Conservation (phyloP, 176 grass and related monocot genomes). For the Tillandsia fasciculata region DNA sequence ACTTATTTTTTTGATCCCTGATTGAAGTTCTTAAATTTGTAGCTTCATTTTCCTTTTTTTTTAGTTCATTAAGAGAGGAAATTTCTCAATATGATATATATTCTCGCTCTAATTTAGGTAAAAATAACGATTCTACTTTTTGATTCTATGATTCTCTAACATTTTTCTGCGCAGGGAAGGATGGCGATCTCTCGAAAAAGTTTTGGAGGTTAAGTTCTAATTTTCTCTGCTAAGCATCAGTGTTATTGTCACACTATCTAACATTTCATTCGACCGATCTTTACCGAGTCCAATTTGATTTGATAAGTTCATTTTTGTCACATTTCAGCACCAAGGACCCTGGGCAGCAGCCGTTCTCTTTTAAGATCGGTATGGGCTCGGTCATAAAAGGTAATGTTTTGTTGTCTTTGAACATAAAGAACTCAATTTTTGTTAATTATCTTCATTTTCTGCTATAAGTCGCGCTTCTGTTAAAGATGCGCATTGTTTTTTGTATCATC, state of each 20-base stretch:
- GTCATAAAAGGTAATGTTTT: slow-evolving; percentile 76
- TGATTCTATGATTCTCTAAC: too few species aligned
- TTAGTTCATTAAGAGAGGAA: too few species aligned
- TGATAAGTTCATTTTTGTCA: not conserved
- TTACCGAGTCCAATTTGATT: not conserved
- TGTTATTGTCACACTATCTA: not conserved
- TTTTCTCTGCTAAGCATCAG: not conserved
- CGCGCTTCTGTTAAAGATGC: too few species aligned
- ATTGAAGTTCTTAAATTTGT: too few species aligned
- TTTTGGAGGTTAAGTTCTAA: slow-evolving; percentile 76
- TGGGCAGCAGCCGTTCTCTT: slow-evolving; percentile 83
- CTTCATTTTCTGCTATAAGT: too few species aligned
- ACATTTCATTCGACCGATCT: not conserved
- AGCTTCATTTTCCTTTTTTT: too few species aligned
- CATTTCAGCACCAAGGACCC: slow-evolving; percentile 85
- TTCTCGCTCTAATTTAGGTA: too few species aligned
- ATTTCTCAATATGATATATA: too few species aligned
- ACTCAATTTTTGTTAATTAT: not conserved
- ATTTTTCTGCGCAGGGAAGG: slow-evolving; percentile 52
- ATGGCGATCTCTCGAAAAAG: slow-evolving; percentile 72
- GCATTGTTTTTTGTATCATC: too few species aligned
- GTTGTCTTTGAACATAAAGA: not conserved
- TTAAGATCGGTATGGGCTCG: slow-evolving; percentile 66
- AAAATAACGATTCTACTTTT: too few species aligned
- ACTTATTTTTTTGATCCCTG: too few species aligned